Base-by-base conservation (phyloP, 139 green algal species). In the Haematococcus lacustris region DNA sequence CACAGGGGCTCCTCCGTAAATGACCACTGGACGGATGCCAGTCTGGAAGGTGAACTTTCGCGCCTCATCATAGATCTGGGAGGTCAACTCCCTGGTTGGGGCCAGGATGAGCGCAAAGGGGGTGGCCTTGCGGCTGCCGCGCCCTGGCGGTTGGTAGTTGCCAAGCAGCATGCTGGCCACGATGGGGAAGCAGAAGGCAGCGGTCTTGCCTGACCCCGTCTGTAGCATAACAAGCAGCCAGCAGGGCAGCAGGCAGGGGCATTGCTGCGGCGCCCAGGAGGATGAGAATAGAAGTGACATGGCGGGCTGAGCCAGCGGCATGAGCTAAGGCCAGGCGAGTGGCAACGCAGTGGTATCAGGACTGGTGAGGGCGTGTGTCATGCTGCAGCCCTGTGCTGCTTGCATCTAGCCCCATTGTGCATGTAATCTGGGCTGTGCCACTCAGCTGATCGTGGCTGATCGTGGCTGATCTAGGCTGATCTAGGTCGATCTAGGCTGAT, bases 111-210 rank as follows among this genome's bases (percentile, higher is more conserved):
- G 85, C 0, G 94, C 93, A 57, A 90, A 74, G 1, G 94, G 94
- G 51, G 88, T 93, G 28, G 91, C 92, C 80, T 97, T 97, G 73
- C 93, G 87, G 50, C 68, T 80, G 76, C 64, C 68, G 38, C 79
- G 74, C 21, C 68, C 71, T 32, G 41, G 28, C 39, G 89, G 81
- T 80, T 91, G 83, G 67, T 87, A 83, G 69, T 76, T 81, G 3
- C 60, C 80, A 53, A 85, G 80, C 37, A 97, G 74, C 73, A 98
- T 94, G 74, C 71, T 75, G 85, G 80, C 81, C 63, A 99, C 97
- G 72, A 99, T 98, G 57, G 95, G 95, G 81, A 99, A 98, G 86
- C 91, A 97, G 85, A 99, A 99, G 38, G 92, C 94, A 37, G 95
- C 95, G 3, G 96, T 99, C 80, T 99, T 99, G 73, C 94, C 94